A percentile compares a stretch with the other conserved stretches of the same genome.
Evolutionary conservation across 768 basidiomycete genomes (phyloP).

Genomic region (Kwoniella botswanensis): DNA sequence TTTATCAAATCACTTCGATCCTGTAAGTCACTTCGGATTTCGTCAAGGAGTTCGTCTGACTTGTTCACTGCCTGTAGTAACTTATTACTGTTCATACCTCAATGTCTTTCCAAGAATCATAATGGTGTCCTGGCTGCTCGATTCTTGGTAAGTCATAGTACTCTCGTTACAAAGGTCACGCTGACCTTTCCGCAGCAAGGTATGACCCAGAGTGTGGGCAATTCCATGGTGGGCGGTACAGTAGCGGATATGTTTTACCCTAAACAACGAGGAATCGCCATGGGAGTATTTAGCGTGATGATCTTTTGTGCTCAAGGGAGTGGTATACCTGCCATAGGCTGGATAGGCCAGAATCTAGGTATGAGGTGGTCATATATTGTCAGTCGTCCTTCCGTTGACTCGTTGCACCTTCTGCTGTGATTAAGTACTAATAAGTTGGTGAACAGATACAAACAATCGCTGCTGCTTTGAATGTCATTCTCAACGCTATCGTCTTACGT

Average conservation of each 20-base stretch:
- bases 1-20: slow-evolving; percentile 50
- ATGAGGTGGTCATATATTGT: slow-evolving; percentile 53
- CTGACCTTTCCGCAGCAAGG: slow-evolving; percentile 44
- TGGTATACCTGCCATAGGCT: slow-evolving; percentile 39
- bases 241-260: slow-evolving; percentile 53
- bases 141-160: slow-evolving; percentile 36
- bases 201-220: slow-evolving; percentile 46
- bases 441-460: slow-evolving; percentile 43
- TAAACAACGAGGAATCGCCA: slow-evolving; percentile 43
- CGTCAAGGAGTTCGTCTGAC: background rate
- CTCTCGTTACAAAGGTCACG: background rate
- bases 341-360: slow-evolving; percentile 39
- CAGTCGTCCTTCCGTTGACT: slow-evolving; percentile 13
- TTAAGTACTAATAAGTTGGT: background rate
- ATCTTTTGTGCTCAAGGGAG: slow-evolving; percentile 45
- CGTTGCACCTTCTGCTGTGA: background rate
- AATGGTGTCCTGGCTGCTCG: slow-evolving; percentile 39
- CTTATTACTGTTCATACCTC: slow-evolving; percentile 48
- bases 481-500: slow-evolving; percentile 40
- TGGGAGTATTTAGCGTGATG: slow-evolving; percentile 49
- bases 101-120: slow-evolving; percentile 37
- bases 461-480: slow-evolving; percentile 33
- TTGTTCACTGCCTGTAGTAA: slow-evolving; percentile 22
- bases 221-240: slow-evolving; percentile 56
- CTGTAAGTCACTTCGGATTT: slow-evolving; percentile 31